Conservation (phyloP, 805 yeast species). For the Metschnikowia lunata region DNA sequence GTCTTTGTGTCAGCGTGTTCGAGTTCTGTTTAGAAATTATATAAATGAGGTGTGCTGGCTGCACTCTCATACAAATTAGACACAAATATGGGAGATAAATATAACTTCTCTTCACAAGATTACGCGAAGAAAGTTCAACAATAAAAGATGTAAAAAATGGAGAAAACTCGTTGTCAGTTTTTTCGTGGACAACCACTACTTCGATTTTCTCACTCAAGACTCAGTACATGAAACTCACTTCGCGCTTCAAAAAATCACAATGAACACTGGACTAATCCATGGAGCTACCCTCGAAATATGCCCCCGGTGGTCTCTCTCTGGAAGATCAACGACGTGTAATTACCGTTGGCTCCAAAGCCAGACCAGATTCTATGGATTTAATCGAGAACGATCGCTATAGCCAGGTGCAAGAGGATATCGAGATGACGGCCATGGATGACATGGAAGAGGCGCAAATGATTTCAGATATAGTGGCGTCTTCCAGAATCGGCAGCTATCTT, state of each 20-base stretch:
- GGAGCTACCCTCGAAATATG: constrained; percentile 34
- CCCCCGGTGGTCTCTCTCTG: constrained; percentile 31
- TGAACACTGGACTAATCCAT: neutral
- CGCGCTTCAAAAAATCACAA: no score
- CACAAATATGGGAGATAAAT: neutral
- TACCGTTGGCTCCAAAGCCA: constrained; percentile 20
- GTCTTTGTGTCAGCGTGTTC: constrained; percentile 69
- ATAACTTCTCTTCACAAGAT: no score
- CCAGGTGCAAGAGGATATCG: constrained; percentile 28
- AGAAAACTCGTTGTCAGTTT: no score
- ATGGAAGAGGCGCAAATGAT: constrained; percentile 40
- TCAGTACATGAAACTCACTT: no score
- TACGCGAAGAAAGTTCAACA: no score
- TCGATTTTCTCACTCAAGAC: no score
- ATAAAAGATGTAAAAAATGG: no score
- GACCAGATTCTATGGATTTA: neutral
- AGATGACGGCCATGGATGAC: constrained; percentile 47
- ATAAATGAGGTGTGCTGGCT: constrained; percentile 9
- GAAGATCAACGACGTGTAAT: constrained; percentile 22
- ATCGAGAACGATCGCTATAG: neutral
- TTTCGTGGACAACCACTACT: no score
- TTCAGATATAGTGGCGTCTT: constrained; percentile 33
- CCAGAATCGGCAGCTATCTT: constrained; percentile 7
- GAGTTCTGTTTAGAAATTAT: constrained; percentile 59
- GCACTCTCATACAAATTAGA: neutral